Percentiles rank a stretch among this genome's conserved stretches.
These are phyloP conservation scores for Nissolia schottii DNA, from an alignment of 306 rosid genomes.

Conservation along the genomic window DNA sequence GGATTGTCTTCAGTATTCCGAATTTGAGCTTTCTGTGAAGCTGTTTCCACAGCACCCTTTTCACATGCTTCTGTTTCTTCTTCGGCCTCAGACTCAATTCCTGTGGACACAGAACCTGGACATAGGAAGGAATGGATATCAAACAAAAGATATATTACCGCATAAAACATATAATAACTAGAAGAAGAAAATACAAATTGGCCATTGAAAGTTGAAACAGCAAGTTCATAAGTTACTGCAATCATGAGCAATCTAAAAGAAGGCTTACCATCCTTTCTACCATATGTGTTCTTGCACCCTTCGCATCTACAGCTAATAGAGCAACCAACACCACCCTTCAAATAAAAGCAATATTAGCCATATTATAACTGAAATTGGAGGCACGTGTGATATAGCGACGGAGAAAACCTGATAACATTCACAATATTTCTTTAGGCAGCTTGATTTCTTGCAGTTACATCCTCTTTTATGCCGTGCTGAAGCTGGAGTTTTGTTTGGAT, in stretches of 20 bases:
- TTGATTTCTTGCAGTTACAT: constrained; percentile 96
- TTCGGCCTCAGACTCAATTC: constrained; percentile 54
- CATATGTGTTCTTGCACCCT: constrained; percentile 78
- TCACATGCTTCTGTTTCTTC: constrained; percentile 64
- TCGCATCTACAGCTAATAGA: constrained; percentile 78
- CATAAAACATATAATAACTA: neutral
- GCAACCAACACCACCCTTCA: constrained; percentile 91
- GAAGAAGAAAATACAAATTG: neutral
- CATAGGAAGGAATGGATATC: neutral
- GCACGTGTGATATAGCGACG: constrained; percentile 1
- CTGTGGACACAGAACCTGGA: constrained; percentile 52
- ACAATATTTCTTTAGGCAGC: constrained; percentile 77
- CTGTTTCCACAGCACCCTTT: constrained; percentile 42
- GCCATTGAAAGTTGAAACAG: neutral
- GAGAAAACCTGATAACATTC: constrained; percentile 82
- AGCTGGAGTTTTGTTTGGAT: constrained; percentile 75
- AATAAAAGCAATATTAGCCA: constrained; percentile 35
- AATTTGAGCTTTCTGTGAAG: constrained; percentile 40
- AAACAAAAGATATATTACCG: neutral
- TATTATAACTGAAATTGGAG: constrained; percentile 1
- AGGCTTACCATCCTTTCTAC: constrained; percentile 81
- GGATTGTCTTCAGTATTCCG: constrained; percentile 54
- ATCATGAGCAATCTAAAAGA: neutral
- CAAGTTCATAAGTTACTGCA: neutral
- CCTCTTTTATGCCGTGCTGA: constrained; percentile 80